Conservation (phyloP, 1,284 basidiomycete genomes). For the Fomitopsis palustris region DNA sequence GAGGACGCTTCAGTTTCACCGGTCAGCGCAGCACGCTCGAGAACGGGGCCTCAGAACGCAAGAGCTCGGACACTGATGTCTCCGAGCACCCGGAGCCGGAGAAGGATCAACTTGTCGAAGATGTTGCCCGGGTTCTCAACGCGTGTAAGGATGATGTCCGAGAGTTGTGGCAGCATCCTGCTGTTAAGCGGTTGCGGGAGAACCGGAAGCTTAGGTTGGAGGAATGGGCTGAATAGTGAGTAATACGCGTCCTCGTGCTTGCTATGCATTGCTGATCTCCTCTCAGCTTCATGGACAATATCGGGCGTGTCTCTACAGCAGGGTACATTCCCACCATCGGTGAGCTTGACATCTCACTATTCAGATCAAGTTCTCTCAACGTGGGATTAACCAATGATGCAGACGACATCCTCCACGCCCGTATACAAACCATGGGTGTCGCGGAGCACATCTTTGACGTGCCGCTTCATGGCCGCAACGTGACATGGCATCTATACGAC, state of each 20-base stretch:
- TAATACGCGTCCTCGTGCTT: conserved; percentile 12
- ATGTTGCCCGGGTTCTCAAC: conserved; percentile 56
- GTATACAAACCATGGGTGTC: conserved; percentile 82
- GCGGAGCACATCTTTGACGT: conserved; percentile 75
- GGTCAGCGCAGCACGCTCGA: conserved; percentile 21
- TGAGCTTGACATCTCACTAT: conserved; percentile 28
- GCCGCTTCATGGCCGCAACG: conserved; percentile 67
- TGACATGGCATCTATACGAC: conserved; percentile 79
- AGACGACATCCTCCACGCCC: conserved; percentile 83
- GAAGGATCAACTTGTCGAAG: conserved; percentile 54
- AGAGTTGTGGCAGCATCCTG: conserved; percentile 66
- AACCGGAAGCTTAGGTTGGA: conserved; percentile 72
- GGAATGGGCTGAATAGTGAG: conserved; percentile 83
- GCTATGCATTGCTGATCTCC: not conserved
- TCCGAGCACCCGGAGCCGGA: conserved; percentile 25
- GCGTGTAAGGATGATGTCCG: conserved; percentile 59
- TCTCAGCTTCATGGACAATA: conserved; percentile 67
- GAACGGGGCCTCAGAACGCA: conserved; percentile 6
- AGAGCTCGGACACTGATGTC: not conserved
- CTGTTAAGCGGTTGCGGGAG: conserved; percentile 61
- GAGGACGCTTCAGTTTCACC: conserved; percentile 23
- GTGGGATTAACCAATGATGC: not conserved
- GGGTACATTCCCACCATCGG: conserved; percentile 74
- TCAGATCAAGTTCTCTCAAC: not conserved
- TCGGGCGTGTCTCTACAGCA: conserved; percentile 59